Conservation (phyloP, 768 basidiomycete species). For the Roridomyces roridus region DNA sequence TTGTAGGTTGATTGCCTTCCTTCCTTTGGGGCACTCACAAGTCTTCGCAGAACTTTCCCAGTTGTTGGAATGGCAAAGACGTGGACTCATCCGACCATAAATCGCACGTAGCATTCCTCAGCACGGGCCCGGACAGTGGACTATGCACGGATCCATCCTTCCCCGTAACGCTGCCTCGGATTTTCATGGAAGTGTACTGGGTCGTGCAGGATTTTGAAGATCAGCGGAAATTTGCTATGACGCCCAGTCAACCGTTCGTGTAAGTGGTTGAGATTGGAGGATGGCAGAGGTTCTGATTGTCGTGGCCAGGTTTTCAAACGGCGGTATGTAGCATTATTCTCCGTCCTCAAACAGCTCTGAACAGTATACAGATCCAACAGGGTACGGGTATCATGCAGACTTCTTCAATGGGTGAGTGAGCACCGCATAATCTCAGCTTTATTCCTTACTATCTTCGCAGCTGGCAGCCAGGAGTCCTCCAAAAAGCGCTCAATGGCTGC, state of each 20-base stretch:
- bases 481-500: slow-evolving; percentile 40
- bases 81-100: slow-evolving; percentile 45
- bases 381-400: slow-evolving; percentile 45
- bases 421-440: too few species aligned
- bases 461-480: slow-evolving; percentile 48
- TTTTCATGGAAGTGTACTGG: slow-evolving; percentile 49
- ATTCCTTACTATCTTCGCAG: slow-evolving; percentile 26
- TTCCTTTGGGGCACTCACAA: neutral
- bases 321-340: slow-evolving; percentile 3
- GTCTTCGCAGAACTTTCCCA: slow-evolving; percentile 20
- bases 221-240: slow-evolving; percentile 30
- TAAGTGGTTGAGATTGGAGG: neutral
- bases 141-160: slow-evolving; percentile 43
- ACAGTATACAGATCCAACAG: slow-evolving; percentile 47
- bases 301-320: slow-evolving; percentile 33
- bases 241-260: slow-evolving; percentile 40
- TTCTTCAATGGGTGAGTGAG: slow-evolving; percentile 36
- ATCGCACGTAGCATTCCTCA: slow-evolving; percentile 46
- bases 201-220: slow-evolving; percentile 30
- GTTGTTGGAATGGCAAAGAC: slow-evolving; percentile 35
- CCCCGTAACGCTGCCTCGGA: slow-evolving; percentile 46
- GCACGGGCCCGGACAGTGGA: slow-evolving; percentile 47
- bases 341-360: neutral
- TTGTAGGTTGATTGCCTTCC: neutral
- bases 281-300: neutral